A percentile compares a stretch with the other conserved stretches of the same genome.
Conservation (phyloP, 2,329 filamentous ascomycete genomes). For the Arthrobotrys entomopaga region DNA sequence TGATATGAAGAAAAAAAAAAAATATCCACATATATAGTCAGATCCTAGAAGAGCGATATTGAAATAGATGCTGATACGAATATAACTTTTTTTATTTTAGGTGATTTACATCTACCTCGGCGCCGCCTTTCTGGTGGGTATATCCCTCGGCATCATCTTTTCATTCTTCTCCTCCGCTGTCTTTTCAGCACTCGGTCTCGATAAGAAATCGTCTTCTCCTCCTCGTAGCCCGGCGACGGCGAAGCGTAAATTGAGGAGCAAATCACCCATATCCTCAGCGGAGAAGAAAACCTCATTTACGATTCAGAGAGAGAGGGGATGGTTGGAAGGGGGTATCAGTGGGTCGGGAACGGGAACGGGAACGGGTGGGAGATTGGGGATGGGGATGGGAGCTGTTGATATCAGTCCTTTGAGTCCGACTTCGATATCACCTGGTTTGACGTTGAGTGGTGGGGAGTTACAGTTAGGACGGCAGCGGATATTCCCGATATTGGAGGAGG, state of each 20-base stretch:
- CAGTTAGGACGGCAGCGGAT: conserved; percentile 39
- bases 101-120: conserved; percentile 51
- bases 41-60: background rate
- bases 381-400: conserved; percentile 41
- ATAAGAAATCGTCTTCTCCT: background rate
- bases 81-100: conserved; percentile 6
- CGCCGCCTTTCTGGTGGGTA: conserved; percentile 28
- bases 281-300: conserved; percentile 13
- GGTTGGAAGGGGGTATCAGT: conserved; percentile 11
- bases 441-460: background rate
- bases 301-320: conserved; percentile 23
- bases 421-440: conserved; percentile 29
- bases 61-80: background rate
- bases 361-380: conserved; percentile 14
- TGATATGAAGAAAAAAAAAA: too few relatives aligned
- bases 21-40: background rate
- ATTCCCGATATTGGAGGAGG: conserved; percentile 52
- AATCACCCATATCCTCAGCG: background rate
- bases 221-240: background rate
- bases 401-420: conserved; percentile 40
- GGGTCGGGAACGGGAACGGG: background rate
- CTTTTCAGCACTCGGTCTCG: conserved; percentile 22
- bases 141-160: conserved; percentile 42
- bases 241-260: background rate
- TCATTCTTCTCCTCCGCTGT: conserved; percentile 35